phyloP scores from a whole-genome alignment of 352 stramenopile species.

The Thalassiosira exigua region DNA sequence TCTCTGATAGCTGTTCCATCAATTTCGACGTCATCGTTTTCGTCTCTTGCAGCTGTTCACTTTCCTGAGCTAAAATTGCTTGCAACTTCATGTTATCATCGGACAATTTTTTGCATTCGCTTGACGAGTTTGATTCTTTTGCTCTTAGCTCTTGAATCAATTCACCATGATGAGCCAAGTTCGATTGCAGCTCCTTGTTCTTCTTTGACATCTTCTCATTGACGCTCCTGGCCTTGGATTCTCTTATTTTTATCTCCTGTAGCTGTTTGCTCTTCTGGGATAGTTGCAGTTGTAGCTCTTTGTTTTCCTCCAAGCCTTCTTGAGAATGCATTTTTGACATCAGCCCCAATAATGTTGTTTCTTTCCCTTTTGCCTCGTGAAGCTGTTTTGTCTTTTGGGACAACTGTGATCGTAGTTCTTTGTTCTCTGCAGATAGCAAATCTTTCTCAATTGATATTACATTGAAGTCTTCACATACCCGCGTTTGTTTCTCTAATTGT shows the following conservation, averaged over 20 bases:
- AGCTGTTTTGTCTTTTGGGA: conserved; percentile 12
- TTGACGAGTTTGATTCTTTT: not conserved
- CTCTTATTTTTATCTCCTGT: not conserved
- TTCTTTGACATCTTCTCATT: conserved; percentile 3
- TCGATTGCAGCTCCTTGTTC: conserved; percentile 18
- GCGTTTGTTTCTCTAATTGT: not conserved
- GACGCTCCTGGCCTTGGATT: not conserved
- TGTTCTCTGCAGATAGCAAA: not conserved
- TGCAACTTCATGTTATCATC: conserved; percentile 20
- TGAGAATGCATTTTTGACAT: conserved; percentile 3
- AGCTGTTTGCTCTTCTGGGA: not conserved
- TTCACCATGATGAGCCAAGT: conserved; percentile 13
- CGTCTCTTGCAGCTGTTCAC: conserved; percentile 8
- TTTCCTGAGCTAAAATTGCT: conserved; percentile 6
- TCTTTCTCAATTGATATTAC: not conserved
- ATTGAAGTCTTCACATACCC: not conserved
- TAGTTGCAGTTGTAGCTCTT: conserved; percentile 1
- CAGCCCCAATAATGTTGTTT: not conserved
- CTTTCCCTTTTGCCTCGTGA: conserved; percentile 21
- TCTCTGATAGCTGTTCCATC: conserved; percentile 19
- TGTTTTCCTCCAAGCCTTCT: conserved; percentile 22
- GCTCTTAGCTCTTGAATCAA: not conserved
- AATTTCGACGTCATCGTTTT: conserved; percentile 15
- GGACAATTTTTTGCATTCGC: conserved; percentile 5
- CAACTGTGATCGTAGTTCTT: conserved; percentile 1